A percentile compares a stretch with the other conserved stretches of the same genome.
Conservation (phyloP, 148 eudicot genomes). For the Camellia japonica region DNA sequence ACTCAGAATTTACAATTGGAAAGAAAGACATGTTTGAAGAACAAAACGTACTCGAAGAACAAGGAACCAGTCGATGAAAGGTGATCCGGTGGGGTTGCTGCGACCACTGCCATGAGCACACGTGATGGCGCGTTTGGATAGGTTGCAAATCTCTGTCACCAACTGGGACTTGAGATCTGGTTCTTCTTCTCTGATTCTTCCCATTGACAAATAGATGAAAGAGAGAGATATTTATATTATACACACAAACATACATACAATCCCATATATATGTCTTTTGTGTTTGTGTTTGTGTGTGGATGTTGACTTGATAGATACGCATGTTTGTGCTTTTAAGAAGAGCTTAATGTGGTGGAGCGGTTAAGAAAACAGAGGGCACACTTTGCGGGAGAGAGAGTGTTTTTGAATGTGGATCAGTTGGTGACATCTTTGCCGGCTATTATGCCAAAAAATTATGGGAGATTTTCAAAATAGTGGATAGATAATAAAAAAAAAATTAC, state of each 20-base stretch:
- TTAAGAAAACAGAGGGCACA: constrained; percentile 49
- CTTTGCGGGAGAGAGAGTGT: constrained; percentile 18
- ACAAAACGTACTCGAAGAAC: constrained; percentile 47
- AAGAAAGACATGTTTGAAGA: background rate
- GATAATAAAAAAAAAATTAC: too few species aligned
- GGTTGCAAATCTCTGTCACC: constrained; percentile 42
- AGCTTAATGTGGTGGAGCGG: constrained; percentile 45
- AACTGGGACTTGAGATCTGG: constrained; percentile 44
- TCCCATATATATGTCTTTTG: background rate
- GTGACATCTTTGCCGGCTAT: background rate
- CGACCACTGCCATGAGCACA: constrained; percentile 20
- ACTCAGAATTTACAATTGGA: background rate
- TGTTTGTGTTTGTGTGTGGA: background rate
- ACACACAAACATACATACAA: too few species aligned
- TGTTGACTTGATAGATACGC: background rate
- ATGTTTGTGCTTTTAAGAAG: constrained; percentile 2
- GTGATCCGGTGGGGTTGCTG: background rate
- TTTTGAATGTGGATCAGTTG: constrained; percentile 26
- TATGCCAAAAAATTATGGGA: too few species aligned
- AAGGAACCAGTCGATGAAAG: constrained; percentile 66
- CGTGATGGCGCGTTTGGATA: constrained; percentile 21
- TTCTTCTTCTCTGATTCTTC: constrained; percentile 28
- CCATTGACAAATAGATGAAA: constrained; percentile 26
- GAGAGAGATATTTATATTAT: background rate
- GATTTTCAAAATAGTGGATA: too few species aligned